Evolutionary conservation across 371 early-diverging fungal genomes (phyloP).

Genomic region (Choanephora cucurbitarum): DNA sequence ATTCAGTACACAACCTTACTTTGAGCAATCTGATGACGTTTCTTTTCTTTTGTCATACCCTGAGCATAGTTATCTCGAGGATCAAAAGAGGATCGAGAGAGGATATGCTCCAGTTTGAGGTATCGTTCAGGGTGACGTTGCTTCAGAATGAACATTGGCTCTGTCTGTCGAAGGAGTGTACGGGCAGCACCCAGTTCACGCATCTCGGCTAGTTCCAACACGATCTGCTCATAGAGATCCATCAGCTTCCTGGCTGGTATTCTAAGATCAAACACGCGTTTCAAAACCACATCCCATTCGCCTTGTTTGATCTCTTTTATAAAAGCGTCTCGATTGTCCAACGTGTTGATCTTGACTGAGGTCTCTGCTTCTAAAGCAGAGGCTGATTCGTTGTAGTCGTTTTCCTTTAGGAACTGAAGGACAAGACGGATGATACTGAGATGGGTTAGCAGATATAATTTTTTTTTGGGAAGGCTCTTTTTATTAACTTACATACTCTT

Average conservation of each 20-base stretch:
- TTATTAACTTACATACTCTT: too few relatives aligned
- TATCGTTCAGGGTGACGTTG: slow-evolving; percentile 77
- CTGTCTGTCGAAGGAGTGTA: slow-evolving; percentile 84
- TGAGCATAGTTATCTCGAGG: slow-evolving; percentile 59
- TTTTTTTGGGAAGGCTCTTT: too few relatives aligned
- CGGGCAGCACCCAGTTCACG: slow-evolving; percentile 86
- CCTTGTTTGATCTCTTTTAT: slow-evolving; percentile 76
- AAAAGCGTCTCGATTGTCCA: slow-evolving; percentile 80
- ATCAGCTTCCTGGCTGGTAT: slow-evolving; percentile 71
- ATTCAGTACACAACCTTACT: too few relatives aligned
- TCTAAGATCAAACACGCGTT: slow-evolving; percentile 66
- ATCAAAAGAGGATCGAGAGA: slow-evolving; percentile 72
- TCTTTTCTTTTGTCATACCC: slow-evolving; percentile 66
- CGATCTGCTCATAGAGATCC: slow-evolving; percentile 90
- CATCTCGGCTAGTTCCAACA: slow-evolving; percentile 72
- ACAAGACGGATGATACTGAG: slow-evolving; percentile 54
- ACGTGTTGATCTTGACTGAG: slow-evolving; percentile 78
- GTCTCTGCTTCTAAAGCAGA: slow-evolving; percentile 85
- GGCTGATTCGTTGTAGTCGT: slow-evolving; percentile 75
- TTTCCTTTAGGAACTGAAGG: slow-evolving; percentile 91
- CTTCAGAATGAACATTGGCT: slow-evolving; percentile 77
- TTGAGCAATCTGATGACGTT: slow-evolving; percentile 74
- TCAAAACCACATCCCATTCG: slow-evolving; percentile 86
- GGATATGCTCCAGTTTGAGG: slow-evolving; percentile 72
- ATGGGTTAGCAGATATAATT: too few relatives aligned